Evolutionary conservation across 2,329 filamentous ascomycete genomes (phyloP), one percentile per base, ranked within the genome.

Genomic region (Colletotrichum theobromicola): DNA sequence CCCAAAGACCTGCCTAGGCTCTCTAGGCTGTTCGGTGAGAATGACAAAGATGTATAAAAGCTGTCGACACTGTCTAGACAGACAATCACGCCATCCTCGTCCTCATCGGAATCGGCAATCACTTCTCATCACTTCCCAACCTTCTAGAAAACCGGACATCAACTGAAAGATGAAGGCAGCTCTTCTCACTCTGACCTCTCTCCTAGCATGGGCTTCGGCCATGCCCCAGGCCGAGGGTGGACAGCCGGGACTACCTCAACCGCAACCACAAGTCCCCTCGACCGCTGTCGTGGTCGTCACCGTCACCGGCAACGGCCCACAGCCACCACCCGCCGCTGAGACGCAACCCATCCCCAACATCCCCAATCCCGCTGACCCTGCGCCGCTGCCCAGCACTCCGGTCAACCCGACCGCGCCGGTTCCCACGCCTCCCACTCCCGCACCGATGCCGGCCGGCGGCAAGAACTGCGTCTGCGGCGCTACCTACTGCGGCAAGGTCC

Each of bases 391-490:
- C 24, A 50, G 35, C 15, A 35, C 28, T 13, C 63, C 63, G 18
- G 30, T 55, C 42, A 55, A 55, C 63, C 65, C 32, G 30, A 16
- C 30, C 12, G 42, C 24, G 4, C 67, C 57, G 28, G 57, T 60
- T 12, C 57, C 57, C 28, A 60, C 55, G 24, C 62, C 35, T 21
- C 34, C 63, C 21, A 32, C n/a, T 7, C 61, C 61, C n/a, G 32
- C 60, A 50, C 34, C 67, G 10, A 61, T 42, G 37, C 67, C 72
- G 10, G 21, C 70, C 30, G 73, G 78, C 10, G 83, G 80, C 3
- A 77, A 84, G 18, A 81, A 82, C 67, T 86, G 84, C 76, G 82
- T 85, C 73, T 86, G 84, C 74, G 84, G 84, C 69, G 85, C 85
- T 68, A 86, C 84, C 4, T 86, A 86, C 72, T 86, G 84, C 73